A percentile compares a stretch with the other conserved stretches of the same genome.
Evolutionary conservation across 1,284 basidiomycete species (phyloP).

Genomic region (Hymenochaete sp.): DNA sequence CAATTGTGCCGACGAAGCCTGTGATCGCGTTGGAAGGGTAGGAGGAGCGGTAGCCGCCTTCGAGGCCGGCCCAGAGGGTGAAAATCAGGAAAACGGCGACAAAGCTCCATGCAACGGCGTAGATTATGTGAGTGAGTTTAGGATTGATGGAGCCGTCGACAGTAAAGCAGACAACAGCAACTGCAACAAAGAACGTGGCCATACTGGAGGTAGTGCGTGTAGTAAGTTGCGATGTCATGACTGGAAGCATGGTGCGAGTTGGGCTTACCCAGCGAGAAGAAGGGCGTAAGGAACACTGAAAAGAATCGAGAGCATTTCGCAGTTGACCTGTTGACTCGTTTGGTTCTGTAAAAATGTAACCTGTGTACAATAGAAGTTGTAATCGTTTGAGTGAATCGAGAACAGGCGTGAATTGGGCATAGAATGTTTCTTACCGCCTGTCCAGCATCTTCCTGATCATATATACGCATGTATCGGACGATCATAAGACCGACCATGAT

Average conservation of each 20-base stretch:
- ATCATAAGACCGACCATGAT: constrained; percentile 40
- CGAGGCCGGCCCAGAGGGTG: too few species aligned
- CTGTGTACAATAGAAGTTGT: constrained; percentile 1
- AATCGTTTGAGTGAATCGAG: background rate
- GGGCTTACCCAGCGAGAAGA: constrained; percentile 24
- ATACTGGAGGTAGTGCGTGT: constrained; percentile 2
- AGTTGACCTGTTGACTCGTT: constrained; percentile 24
- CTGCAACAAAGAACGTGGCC: constrained; percentile 12
- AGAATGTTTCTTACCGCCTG: constrained; percentile 24
- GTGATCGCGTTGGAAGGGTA: too few species aligned
- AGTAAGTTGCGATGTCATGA: background rate
- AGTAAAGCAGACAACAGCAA: constrained; percentile 13
- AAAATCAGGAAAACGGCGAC: too few species aligned
- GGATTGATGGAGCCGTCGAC: background rate
- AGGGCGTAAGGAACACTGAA: constrained; percentile 25
- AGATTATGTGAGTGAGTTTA: constrained; percentile 4
- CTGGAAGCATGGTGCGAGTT: background rate
- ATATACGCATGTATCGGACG: constrained; percentile 33
- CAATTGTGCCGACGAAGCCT: too few species aligned
- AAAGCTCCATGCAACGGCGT: constrained; percentile 12
- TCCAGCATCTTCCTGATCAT: constrained; percentile 24
- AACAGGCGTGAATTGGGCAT: background rate
- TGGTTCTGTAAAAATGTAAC: constrained; percentile 23
- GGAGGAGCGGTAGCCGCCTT: too few species aligned
- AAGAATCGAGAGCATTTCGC: constrained; percentile 28